These are phyloP conservation scores for Ceratocystis huliohia DNA, from an alignment of 2,329 filamentous ascomycete genomes.

Conservation along the genomic window DNA sequence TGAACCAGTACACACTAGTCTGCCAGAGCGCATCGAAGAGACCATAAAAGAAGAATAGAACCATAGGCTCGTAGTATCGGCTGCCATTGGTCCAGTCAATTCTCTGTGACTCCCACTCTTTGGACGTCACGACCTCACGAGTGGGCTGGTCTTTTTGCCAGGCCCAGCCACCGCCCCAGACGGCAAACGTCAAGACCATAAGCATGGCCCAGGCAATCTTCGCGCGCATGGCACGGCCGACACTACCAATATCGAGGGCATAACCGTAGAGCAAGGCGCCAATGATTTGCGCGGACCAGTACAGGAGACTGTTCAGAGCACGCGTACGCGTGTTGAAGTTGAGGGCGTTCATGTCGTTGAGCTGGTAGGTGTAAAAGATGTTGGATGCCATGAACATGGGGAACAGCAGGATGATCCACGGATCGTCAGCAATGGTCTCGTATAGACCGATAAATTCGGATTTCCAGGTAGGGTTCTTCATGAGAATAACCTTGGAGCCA, in stretches of 20 bases:
- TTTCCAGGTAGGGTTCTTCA: conserved; percentile 82
- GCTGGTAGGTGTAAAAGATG: conserved; percentile 45
- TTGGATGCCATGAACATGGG: conserved; percentile 45
- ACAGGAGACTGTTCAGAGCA: conserved; percentile 63
- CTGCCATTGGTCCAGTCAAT: conserved; percentile 54
- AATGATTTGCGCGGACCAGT: conserved; percentile 67
- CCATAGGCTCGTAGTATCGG: conserved; percentile 62
- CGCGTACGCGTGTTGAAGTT: conserved; percentile 44
- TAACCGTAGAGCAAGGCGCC: conserved; percentile 63
- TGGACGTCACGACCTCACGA: conserved; percentile 30
- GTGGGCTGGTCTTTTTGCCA: conserved; percentile 53
- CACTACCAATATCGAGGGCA: conserved; percentile 46
- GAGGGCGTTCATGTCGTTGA: conserved; percentile 42
- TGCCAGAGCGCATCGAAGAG: conserved; percentile 87
- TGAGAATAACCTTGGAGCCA: conserved; percentile 67
- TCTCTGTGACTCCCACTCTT: conserved; percentile 23
- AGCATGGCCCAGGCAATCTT: conserved; percentile 50
- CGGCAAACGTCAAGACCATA: conserved; percentile 56
- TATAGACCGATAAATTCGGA: conserved; percentile 65
- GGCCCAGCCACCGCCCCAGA: conserved; percentile 75
- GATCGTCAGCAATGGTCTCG: conserved; percentile 57
- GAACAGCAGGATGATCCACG: conserved; percentile 60
- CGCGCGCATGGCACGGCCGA: conserved; percentile 56
- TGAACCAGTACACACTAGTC: conserved; percentile 84
- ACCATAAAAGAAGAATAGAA: conserved; percentile 82